Base-by-base conservation (phyloP, 179 eudicot genomes). In the Gypsophila paniculata region DNA sequence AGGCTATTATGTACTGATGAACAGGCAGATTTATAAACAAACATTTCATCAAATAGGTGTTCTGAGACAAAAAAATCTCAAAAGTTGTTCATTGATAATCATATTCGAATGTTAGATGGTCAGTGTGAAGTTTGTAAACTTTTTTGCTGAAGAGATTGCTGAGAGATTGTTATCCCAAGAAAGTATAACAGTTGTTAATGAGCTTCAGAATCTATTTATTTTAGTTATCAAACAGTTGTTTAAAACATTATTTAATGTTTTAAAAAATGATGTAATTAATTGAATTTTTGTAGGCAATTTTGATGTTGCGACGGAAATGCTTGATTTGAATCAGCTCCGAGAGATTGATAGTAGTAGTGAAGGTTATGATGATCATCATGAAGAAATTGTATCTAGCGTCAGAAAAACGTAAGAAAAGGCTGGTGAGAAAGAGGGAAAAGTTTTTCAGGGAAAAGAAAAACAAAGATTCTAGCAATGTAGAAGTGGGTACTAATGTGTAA, bases 311-410 rank as follows among this genome's bases (percentile, higher is more conserved):
- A 12, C 32, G 10, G 78, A 77, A 57, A 19, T 44, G 25, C 23
- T 67, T 18, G 75, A 83, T 69, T 65, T 77, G 64, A 75, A 69
- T 64, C 73, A 80, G 76, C 22, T 22, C 65, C 77, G 65, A 13
- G 53, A n/a, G 65, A 58, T 42, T 48, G 75, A 62, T 80, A 59
- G 36, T 49, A 63, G 68, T 53, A 60, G 14, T 55, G 68, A 53
- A 22, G 80, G 70, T 19, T 63, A 49, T 61, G 73, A 65, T 6
- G 46, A 42, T 72, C 67, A 63, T 72, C 68, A 63, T 23, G 68
- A 61, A 62, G 81, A 54, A 48, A n/a, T 9, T 34, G 69, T 11
- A 62, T 46, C 26, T 25, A 1, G n/a, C 63, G 25, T 26, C 49
- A 70, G 22, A 68, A 69, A 69, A 68, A 17, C 59, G 51, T 22